phyloP scores from a whole-genome alignment of 225 moss, liverwort and hornwort genomes.

The Pseudisothecium myosuroides region DNA sequence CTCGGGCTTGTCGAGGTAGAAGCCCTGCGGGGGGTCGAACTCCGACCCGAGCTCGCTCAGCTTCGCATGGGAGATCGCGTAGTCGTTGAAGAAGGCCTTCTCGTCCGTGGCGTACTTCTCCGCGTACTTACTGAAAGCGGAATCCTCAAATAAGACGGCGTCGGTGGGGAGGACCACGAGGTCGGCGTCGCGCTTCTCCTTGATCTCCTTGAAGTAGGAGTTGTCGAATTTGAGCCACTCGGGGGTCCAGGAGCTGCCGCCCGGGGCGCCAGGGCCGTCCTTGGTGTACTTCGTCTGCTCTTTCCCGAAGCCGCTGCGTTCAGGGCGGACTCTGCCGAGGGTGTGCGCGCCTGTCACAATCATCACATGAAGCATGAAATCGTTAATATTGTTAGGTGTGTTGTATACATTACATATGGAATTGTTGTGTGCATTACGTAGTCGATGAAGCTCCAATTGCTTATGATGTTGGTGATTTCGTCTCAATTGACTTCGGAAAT shows the following conservation, averaged over 20 bases:
- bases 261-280: conserved; percentile 55
- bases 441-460: not conserved
- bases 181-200: conserved; percentile 68
- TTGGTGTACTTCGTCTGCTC: conserved; percentile 84
- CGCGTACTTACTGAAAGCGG: conserved; percentile 52
- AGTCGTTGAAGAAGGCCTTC: conserved; percentile 77
- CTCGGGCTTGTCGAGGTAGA: conserved; percentile 39
- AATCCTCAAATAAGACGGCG: conserved; percentile 67
- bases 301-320: conserved; percentile 79
- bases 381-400: no score
- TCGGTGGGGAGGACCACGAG: conserved; percentile 81
- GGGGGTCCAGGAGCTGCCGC: conserved; percentile 91
- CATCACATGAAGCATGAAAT: not conserved
- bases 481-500: not conserved
- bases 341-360: conserved; percentile 67
- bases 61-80: conserved; percentile 75
- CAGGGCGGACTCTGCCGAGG: conserved; percentile 69
- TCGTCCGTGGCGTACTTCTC: conserved; percentile 73
- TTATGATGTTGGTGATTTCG: not conserved
- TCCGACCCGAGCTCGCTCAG: conserved; percentile 71
- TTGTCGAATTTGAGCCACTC: conserved; percentile 97
- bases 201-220: conserved; percentile 83
- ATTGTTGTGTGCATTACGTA: not conserved
- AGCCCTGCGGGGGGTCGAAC: conserved; percentile 70
- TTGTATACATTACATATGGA: no score